Conservation (phyloP, 441 rosid species). For the Gossypium schwendimanii region DNA sequence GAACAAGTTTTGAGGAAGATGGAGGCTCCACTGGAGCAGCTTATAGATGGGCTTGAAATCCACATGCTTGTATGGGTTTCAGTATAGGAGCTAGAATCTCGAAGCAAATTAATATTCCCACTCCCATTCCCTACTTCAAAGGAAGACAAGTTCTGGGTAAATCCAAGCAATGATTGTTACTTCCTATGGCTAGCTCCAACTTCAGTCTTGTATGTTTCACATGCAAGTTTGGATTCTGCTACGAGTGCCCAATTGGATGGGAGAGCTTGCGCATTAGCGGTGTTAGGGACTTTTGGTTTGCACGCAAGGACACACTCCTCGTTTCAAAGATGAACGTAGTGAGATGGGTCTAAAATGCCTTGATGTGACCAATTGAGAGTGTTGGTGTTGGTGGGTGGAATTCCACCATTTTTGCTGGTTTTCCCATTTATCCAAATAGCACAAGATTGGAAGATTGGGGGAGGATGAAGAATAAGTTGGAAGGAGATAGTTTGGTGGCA, state of each 20-base stretch:
- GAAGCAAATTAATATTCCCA: conserved; percentile 17
- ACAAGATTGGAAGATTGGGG: conserved; percentile 32
- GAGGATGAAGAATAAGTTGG: conserved; percentile 10
- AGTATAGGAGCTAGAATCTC: conserved; percentile 33
- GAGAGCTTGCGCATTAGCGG: conserved; percentile 13
- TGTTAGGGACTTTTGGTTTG: conserved; percentile 28
- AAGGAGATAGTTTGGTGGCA: neutral
- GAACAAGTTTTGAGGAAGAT: conserved; percentile 24
- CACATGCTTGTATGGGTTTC: conserved; percentile 14
- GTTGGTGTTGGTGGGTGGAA: conserved; percentile 17
- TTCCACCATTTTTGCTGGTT: conserved; percentile 17
- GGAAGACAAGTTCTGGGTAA: neutral
- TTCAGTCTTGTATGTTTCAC: conserved; percentile 31
- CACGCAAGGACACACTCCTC: conserved; percentile 8
- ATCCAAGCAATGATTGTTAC: neutral
- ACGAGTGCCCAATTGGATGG: conserved; percentile 27
- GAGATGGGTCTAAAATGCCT: conserved; percentile 19
- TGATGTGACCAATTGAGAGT: conserved; percentile 37
- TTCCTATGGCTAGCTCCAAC: conserved; percentile 20
- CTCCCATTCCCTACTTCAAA: conserved; percentile 29
- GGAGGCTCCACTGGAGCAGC: conserved; percentile 19
- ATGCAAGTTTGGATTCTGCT: conserved; percentile 24
- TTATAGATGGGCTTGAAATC: conserved; percentile 15
- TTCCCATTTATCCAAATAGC: conserved; percentile 28
- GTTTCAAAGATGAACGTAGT: conserved; percentile 7